Base-by-base conservation (phyloP, 129 eudicot genomes). In the Flaveria ramosissima region DNA sequence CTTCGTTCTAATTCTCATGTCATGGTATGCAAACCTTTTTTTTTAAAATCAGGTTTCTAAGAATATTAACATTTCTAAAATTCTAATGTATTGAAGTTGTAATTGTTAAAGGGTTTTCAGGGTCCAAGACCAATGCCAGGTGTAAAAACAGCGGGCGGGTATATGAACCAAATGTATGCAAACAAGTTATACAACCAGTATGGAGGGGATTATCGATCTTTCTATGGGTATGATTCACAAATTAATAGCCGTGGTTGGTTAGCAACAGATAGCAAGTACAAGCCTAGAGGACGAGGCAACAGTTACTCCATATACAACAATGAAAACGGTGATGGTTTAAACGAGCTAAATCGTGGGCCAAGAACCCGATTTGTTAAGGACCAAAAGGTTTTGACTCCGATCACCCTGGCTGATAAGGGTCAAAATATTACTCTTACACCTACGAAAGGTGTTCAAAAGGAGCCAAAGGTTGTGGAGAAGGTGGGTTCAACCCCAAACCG, bases 281-380 rank as follows among this genome's bases (percentile, higher is more conserved):
- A 84, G 55, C 81, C 90, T 10, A 89, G 90, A 84, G 92, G 91
- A 2, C 66, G 97, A 21, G 84, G 82, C 32, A 89, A 89, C 62
- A 86, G 89, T 39, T 73, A 70, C 52, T 87, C 53, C 27, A 78
- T 80, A 6, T 89, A 84, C 70, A 87, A 87, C 20, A 85, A 80
- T 36, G 97, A 85, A 71, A 87, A 80, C 9, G 71, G 71, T 2
- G 96, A 92, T 78, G 96, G 92, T 16, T 68, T 92, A 66, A 92
- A 92, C 46, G 97, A 92, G 77, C 86, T 92, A 16, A 92, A 89
- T 61, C 77, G 88, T 71, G 97, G 96, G 8, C 97, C 97, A 0
- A 76, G 97, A 80, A 83, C 89, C 15, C 86, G 86, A 42, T 75
- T 71, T 9, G 6, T 80, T 1, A 92, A 89, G 83, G 85, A 80